phyloP scores from a whole-genome alignment of 106 monocot species.

The Dendrobium catenatum region DNA sequence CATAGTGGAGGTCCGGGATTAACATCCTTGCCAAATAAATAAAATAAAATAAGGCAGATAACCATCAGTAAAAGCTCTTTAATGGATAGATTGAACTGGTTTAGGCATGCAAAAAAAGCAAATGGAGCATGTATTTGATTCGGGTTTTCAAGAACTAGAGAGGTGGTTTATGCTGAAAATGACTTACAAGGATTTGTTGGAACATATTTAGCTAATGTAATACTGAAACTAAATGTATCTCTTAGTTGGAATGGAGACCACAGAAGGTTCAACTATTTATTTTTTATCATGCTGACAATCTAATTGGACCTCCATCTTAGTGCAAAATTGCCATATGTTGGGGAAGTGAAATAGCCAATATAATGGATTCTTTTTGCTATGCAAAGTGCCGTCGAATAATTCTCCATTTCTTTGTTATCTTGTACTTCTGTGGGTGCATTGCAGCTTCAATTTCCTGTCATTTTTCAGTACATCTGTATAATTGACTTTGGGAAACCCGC shows the following conservation, averaged over 20 bases:
- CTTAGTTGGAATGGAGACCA: neutral
- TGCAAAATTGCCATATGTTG: neutral
- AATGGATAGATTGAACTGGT: neutral
- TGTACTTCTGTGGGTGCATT: neutral
- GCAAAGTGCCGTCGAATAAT: neutral
- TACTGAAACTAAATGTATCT: neutral
- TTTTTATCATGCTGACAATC: neutral
- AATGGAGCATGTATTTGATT: neutral
- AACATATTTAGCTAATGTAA: neutral
- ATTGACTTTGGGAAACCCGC: neutral
- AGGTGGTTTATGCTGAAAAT: neutral
- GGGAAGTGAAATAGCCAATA: neutral
- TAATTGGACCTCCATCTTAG: neutral
- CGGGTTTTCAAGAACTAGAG: neutral
- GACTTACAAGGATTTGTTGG: neutral
- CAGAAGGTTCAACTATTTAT: neutral
- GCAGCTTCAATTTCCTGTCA: neutral
- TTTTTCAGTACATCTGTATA: neutral
- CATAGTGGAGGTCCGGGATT: neutral
- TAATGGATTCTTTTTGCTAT: neutral
- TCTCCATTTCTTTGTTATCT: neutral
- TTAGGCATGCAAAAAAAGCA: neutral
- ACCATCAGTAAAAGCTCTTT: neutral
- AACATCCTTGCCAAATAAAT: neutral
- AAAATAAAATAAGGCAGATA: neutral